Percentiles rank a stretch among this genome's conserved stretches.
Evolutionary conservation across 169 alveolate genomes (phyloP).

Genomic region (Ichthyophthirius multifiliis): DNA sequence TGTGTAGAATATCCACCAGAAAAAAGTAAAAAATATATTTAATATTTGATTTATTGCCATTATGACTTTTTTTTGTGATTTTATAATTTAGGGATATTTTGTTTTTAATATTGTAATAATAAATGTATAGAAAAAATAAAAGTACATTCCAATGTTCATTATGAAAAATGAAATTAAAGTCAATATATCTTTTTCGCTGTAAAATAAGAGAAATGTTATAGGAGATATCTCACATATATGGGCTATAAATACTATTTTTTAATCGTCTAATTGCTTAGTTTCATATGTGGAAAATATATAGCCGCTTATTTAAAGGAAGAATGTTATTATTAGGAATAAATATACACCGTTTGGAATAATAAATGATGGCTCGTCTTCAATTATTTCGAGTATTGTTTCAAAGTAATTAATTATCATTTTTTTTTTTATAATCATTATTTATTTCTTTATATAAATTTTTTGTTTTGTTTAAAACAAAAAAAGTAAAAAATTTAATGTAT

Average conservation of each 20-base stretch:
- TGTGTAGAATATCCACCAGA: constrained; percentile 5
- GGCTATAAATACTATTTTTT: background rate
- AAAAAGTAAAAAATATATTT: background rate
- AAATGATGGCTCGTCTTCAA: constrained; percentile 6
- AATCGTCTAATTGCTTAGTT: background rate
- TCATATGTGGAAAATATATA: constrained; percentile 8
- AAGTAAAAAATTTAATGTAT: too few relatives aligned
- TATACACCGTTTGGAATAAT: background rate
- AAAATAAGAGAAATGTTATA: background rate
- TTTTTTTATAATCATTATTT: too few relatives aligned
- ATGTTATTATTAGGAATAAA: background rate
- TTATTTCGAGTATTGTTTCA: constrained; percentile 7
- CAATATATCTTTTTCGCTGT: background rate
- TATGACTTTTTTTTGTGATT: background rate
- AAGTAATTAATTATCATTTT: too few relatives aligned
- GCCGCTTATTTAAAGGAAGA: background rate
- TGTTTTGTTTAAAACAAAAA: too few relatives aligned
- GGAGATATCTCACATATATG: constrained; percentile 1
- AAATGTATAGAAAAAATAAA: background rate
- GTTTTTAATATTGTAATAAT: background rate
- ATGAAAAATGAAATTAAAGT: background rate
- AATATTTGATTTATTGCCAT: background rate
- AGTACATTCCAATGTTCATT: background rate
- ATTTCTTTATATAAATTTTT: too few relatives aligned
- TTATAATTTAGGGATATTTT: background rate